phyloP scores from a whole-genome alignment of 371 early-diverging fungal genomes.

The Basidiobolus meristosporus region DNA sequence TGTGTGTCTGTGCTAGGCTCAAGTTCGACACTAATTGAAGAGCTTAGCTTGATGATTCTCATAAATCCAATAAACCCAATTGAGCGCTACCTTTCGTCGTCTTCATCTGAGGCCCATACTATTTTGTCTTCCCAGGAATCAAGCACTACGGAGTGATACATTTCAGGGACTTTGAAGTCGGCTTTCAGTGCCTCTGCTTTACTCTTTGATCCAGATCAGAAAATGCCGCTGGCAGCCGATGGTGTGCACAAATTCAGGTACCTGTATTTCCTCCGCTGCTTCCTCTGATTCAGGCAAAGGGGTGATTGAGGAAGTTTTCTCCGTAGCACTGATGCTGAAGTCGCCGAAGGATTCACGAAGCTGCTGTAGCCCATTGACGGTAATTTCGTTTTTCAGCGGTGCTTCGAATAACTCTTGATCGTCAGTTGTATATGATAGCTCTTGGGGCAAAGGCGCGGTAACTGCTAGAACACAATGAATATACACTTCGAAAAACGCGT shows the following conservation, averaged over 20 bases:
- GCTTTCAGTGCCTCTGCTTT: constrained; percentile 6
- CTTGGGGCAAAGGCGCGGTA: background rate
- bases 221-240: background rate
- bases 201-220: constrained; percentile 5
- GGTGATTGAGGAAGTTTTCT: constrained; percentile 4
- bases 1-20: background rate
- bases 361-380: no score
- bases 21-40: background rate
- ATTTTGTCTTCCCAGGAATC: constrained; percentile 74
- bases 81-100: no score
- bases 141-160: constrained; percentile 35
- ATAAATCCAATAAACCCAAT: background rate
- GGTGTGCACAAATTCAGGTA: no score
- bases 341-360: no score
- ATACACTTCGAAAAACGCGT: background rate
- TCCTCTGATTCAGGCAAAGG: constrained; percentile 5
- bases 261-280: background rate
- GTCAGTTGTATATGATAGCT: no score
- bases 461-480: background rate
- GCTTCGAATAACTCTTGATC: no score
- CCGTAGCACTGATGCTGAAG: no score
- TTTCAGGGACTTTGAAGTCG: constrained; percentile 10
- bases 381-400: no score
- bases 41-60: background rate
- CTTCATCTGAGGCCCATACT: constrained; percentile 44